Evolutionary conservation across 2,329 filamentous ascomycete species (phyloP).

Genomic region (Alternaria sp.): DNA sequence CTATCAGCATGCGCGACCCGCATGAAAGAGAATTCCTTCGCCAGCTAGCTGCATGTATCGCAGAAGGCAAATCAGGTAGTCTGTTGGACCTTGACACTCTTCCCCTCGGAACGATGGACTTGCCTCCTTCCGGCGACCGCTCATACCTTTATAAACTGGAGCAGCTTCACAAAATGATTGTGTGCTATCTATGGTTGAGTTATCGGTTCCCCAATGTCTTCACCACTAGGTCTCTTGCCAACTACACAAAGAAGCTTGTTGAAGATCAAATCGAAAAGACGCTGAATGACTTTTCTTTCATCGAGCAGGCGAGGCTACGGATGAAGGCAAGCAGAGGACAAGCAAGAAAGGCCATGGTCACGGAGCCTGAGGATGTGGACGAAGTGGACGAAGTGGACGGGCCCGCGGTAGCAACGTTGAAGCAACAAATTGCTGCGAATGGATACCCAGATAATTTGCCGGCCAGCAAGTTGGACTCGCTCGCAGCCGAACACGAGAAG

Average conservation of each 20-base stretch:
- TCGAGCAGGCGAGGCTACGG: slow-evolving; percentile 18
- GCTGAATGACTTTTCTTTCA: slow-evolving; percentile 65
- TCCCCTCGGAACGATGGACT: slow-evolving; percentile 76
- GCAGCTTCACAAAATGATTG: slow-evolving; percentile 79
- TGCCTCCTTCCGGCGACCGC: slow-evolving; percentile 54
- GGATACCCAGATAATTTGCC: slow-evolving; percentile 15
- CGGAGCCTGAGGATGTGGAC: background rate
- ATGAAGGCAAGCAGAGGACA: slow-evolving; percentile 14
- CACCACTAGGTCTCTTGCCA: slow-evolving; percentile 74
- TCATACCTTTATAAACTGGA: slow-evolving; percentile 76
- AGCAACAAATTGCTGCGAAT: slow-evolving; percentile 3
- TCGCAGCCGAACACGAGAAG: too few species aligned
- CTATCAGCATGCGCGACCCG: slow-evolving; percentile 65
- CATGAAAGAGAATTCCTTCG: slow-evolving; percentile 61
- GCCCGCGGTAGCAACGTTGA: background rate
- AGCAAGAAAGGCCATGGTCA: slow-evolving; percentile 13
- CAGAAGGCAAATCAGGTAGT: slow-evolving; percentile 70
- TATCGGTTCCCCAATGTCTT: slow-evolving; percentile 88
- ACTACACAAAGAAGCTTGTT: slow-evolving; percentile 78
- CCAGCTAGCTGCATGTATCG: slow-evolving; percentile 74
- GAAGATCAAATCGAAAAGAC: slow-evolving; percentile 77
- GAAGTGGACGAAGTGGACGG: background rate
- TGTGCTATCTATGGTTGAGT: slow-evolving; percentile 91
- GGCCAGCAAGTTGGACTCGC: too few species aligned
- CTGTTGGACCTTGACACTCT: slow-evolving; percentile 76